Evolutionary conservation across 2,329 filamentous ascomycete species (phyloP).

Genomic region (Capronia americana): DNA sequence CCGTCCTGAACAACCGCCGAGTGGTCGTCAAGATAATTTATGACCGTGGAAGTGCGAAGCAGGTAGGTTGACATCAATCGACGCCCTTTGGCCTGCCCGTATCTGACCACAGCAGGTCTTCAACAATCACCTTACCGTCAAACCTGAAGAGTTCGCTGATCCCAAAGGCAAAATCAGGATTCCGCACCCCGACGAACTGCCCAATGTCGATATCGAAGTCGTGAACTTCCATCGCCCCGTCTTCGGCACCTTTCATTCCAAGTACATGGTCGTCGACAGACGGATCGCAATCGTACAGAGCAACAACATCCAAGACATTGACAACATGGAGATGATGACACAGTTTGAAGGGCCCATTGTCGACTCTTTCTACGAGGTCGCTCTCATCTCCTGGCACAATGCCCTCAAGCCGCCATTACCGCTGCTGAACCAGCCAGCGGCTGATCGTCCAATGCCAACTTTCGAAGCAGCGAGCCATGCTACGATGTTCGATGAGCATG

Average conservation of each 20-base stretch:
- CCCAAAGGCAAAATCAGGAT: conserved; percentile 61
- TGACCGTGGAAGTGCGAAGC: conserved; percentile 70
- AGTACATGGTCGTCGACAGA: conserved; percentile 78
- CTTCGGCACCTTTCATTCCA: conserved; percentile 77
- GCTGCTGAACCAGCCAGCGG: conserved; percentile 59
- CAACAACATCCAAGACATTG: conserved; percentile 79
- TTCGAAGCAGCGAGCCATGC: conserved; percentile 31
- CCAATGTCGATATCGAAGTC: conserved; percentile 73
- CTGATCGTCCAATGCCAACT: conserved; percentile 40
- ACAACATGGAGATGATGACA: conserved; percentile 81
- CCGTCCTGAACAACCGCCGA: conserved; percentile 61
- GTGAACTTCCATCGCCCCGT: conserved; percentile 74
- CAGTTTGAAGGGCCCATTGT: conserved; percentile 79
- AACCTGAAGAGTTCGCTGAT: conserved; percentile 64
- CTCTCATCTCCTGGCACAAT: conserved; percentile 74
- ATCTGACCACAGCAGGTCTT: conserved; percentile 40
- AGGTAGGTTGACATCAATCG: conserved; percentile 48
- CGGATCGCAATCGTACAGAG: conserved; percentile 74
- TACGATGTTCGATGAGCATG: conserved; percentile 36
- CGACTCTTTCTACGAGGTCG: conserved; percentile 76
- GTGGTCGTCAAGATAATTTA: conserved; percentile 77
- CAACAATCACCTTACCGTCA: conserved; percentile 69
- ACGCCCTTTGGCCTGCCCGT: conserved; percentile 56
- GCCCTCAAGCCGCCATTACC: conserved; percentile 66
- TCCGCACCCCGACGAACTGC: conserved; percentile 69